A percentile compares a stretch with the other conserved stretches of the same genome.
These are phyloP conservation scores for Serendipita sp. DNA, from an alignment of 768 basidiomycete genomes.

Conservation along the genomic window DNA sequence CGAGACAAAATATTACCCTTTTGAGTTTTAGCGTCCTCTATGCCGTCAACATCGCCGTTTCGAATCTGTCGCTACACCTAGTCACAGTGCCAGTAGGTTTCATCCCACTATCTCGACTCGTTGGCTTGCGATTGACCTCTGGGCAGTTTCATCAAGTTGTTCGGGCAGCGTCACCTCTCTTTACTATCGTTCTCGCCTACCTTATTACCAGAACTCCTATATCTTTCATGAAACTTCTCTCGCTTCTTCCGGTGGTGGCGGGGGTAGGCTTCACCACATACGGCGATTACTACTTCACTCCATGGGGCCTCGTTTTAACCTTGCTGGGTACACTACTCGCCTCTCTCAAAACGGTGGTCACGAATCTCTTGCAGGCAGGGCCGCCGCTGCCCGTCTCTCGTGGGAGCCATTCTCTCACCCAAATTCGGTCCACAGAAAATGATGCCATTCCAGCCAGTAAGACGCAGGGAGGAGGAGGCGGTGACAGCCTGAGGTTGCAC, in stretches of 20 bases:
- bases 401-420: not conserved
- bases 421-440: not conserved
- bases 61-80: conserved; percentile 75
- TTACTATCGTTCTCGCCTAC: conserved; percentile 67
- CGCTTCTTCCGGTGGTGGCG: conserved; percentile 68
- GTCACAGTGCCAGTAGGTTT: conserved; percentile 75
- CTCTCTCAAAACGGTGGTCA: conserved; percentile 83
- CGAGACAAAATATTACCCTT: conserved; percentile 42
- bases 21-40: conserved; percentile 78
- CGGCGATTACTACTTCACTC: conserved; percentile 88
- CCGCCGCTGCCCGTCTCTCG: conserved; percentile 15
- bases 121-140: not conserved
- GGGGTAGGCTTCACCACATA: conserved; percentile 92
- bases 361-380: conserved; percentile 54
- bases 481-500: conserved; percentile 27
- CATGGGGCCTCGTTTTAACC: conserved; percentile 71
- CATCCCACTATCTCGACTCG: not conserved
- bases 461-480: too few species aligned
- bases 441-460: not conserved
- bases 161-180: conserved; percentile 81
- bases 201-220: conserved; percentile 48
- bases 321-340: conserved; percentile 83
- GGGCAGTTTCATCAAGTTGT: conserved; percentile 91
- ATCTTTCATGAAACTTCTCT: conserved; percentile 45
- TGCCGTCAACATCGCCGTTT: conserved; percentile 86